phyloP scores from a whole-genome alignment of 2,329 filamentous ascomycete species.

The Pestalotiopsis sp. region DNA sequence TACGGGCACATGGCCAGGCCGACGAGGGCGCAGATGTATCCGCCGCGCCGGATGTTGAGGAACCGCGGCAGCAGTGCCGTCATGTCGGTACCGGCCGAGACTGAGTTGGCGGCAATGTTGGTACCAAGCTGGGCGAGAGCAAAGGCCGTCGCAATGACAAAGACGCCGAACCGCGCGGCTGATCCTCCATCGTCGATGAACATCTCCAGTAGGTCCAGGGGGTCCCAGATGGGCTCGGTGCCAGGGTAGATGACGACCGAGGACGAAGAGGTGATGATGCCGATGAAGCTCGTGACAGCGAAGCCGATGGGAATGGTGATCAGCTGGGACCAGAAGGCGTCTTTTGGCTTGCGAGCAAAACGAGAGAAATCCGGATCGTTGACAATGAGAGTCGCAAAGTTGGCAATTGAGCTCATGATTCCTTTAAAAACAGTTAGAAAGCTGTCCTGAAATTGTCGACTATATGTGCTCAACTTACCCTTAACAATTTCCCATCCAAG shows the following conservation, averaged over 20 bases:
- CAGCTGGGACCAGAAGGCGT: conserved; percentile 82
- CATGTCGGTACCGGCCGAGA: conserved; percentile 82
- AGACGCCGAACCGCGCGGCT: conserved; percentile 73
- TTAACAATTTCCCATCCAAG: conserved; percentile 83
- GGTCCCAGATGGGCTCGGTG: conserved; percentile 71
- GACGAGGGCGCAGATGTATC: conserved; percentile 80
- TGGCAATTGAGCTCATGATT: conserved; percentile 87
- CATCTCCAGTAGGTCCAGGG: conserved; percentile 65
- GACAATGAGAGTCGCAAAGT: conserved; percentile 86
- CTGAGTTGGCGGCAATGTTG: conserved; percentile 85
- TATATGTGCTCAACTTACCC: conserved; percentile 33
- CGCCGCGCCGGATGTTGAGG: conserved; percentile 83
- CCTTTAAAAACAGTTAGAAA: conserved; percentile 33
- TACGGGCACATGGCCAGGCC: conserved; percentile 87
- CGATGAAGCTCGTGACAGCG: conserved; percentile 81
- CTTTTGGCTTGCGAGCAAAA: conserved; percentile 75
- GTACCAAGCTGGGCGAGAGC: conserved; percentile 82
- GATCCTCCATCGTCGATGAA: conserved; percentile 73
- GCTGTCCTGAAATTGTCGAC: too few relatives aligned
- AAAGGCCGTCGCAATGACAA: conserved; percentile 72
- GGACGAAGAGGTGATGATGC: conserved; percentile 76
- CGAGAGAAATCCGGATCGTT: conserved; percentile 85
- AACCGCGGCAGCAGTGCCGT: conserved; percentile 79
- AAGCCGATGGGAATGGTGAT: conserved; percentile 73
- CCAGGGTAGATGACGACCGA: conserved; percentile 68